Evolutionary conservation across 495 filamentous ascomycete species (phyloP).

Genomic region (Lasiosphaeris hirsuta): DNA sequence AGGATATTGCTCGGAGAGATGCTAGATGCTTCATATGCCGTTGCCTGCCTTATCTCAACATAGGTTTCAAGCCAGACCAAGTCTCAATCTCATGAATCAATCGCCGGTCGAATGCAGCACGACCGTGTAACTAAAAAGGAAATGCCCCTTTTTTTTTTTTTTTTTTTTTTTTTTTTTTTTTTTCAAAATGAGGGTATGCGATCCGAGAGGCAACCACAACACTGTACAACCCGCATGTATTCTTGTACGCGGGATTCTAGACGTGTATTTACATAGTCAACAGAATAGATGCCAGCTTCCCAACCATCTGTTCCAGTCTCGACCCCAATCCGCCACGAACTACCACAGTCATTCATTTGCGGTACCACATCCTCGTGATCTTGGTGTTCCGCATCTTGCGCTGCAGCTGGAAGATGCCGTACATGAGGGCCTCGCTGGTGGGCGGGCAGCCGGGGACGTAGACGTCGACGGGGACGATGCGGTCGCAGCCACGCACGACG

Average conservation of each 20-base stretch:
- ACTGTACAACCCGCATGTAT: constrained; percentile 14
- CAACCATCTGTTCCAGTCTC: background rate
- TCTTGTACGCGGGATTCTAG: constrained; percentile 1
- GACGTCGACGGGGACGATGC: constrained; percentile 87
- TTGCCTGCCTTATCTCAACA: no score
- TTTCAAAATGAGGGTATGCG: no score
- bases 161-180: no score
- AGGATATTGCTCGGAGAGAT: no score
- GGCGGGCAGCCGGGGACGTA: constrained; percentile 93
- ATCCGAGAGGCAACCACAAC: background rate
- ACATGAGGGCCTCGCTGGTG: constrained; percentile 83
- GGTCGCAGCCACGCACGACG: constrained; percentile 82
- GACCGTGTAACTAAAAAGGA: no score
- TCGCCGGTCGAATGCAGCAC: no score
- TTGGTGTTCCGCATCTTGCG: constrained; percentile 82
- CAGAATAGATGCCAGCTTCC: background rate
- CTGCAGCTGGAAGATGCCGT: constrained; percentile 82
- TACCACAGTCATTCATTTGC: constrained; percentile 25
- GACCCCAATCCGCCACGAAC: background rate
- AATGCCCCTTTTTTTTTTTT: no score
- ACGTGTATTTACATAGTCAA: constrained; percentile 13
- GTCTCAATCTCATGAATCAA: no score
- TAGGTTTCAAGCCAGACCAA: no score
- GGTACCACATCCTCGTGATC: constrained; percentile 62
- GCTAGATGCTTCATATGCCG: no score